phyloP scores from a whole-genome alignment of 768 basidiomycete species.

The Trametes coccinea region DNA sequence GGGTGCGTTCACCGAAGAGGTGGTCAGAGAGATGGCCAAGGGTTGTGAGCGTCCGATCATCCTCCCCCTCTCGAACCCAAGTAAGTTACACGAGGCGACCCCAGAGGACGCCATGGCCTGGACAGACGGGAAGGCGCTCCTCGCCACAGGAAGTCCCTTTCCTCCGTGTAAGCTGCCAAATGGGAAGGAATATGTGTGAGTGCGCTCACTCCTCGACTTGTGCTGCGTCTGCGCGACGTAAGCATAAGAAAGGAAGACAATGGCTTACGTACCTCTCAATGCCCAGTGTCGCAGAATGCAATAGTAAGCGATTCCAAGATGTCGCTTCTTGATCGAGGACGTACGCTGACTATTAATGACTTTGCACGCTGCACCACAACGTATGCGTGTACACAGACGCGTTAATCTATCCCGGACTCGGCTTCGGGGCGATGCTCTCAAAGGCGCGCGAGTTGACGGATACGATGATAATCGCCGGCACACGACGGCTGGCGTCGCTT shows the following conservation, averaged over 20 bases:
- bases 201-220: slow-evolving; percentile 4
- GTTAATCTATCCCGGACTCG: slow-evolving; percentile 83
- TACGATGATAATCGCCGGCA: slow-evolving; percentile 83
- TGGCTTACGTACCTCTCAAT: slow-evolving; percentile 34
- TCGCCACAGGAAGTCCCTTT: slow-evolving; percentile 88
- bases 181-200: slow-evolving; percentile 67
- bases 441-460: slow-evolving; percentile 68
- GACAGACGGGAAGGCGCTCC: slow-evolving; percentile 76
- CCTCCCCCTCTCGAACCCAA: slow-evolving; percentile 83
- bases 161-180: slow-evolving; percentile 64
- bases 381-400: slow-evolving; percentile 45
- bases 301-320: slow-evolving; percentile 43
- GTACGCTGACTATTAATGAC: neutral
- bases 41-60: slow-evolving; percentile 77
- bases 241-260: neutral
- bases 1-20: slow-evolving; percentile 75
- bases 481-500: slow-evolving; percentile 71
- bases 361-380: neutral
- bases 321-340: slow-evolving; percentile 1
- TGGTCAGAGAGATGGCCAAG: slow-evolving; percentile 67
- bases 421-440: slow-evolving; percentile 74
- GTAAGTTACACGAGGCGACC: slow-evolving; percentile 68
- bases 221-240: neutral
- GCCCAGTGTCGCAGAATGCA: slow-evolving; percentile 69
- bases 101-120: slow-evolving; percentile 75